phyloP scores from a whole-genome alignment of 768 basidiomycete species.

The Ramaria sp. region DNA sequence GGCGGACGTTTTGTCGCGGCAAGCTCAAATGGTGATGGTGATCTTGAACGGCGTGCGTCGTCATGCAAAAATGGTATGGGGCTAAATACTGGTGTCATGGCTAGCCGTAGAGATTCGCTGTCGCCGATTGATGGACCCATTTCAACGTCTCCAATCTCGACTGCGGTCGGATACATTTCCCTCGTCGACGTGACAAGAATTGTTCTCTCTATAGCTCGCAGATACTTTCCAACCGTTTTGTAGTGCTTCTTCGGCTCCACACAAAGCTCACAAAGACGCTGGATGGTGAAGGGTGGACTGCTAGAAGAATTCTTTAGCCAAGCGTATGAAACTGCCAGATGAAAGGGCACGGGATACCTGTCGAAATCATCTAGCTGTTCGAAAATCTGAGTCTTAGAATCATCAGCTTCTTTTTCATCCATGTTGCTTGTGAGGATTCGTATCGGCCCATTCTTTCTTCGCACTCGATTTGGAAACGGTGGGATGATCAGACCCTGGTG shows the following conservation, averaged over 20 bases:
- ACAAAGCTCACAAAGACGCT: constrained; percentile 78
- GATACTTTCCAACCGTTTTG: constrained; percentile 72
- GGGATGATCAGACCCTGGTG: constrained; percentile 58
- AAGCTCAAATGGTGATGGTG: constrained; percentile 60
- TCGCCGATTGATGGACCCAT: constrained; percentile 32
- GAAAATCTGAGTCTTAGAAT: constrained; percentile 45
- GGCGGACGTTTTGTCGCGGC: constrained; percentile 22
- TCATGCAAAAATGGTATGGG: constrained; percentile 82
- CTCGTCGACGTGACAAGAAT: constrained; percentile 76
- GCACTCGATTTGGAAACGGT: constrained; percentile 57
- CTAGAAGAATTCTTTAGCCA: constrained; percentile 17
- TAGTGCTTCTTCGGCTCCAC: constrained; percentile 60
- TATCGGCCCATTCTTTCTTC: constrained; percentile 38
- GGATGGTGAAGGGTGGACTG: constrained; percentile 78
- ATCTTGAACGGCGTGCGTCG: constrained; percentile 70
- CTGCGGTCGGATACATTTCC: constrained; percentile 50
- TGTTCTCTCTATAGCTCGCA: constrained; percentile 75
- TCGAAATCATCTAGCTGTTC: constrained; percentile 65
- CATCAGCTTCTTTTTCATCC: constrained; percentile 47
- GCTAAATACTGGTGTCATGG: constrained; percentile 75
- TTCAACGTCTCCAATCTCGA: constrained; percentile 23
- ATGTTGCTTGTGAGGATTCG: constrained; percentile 47
- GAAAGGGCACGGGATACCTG: constrained; percentile 38
- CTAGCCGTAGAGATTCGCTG: constrained; percentile 30
- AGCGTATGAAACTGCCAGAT: background rate